Conservation (phyloP, 1,284 basidiomycete genomes). For the Cryptococcus hybrid region DNA sequence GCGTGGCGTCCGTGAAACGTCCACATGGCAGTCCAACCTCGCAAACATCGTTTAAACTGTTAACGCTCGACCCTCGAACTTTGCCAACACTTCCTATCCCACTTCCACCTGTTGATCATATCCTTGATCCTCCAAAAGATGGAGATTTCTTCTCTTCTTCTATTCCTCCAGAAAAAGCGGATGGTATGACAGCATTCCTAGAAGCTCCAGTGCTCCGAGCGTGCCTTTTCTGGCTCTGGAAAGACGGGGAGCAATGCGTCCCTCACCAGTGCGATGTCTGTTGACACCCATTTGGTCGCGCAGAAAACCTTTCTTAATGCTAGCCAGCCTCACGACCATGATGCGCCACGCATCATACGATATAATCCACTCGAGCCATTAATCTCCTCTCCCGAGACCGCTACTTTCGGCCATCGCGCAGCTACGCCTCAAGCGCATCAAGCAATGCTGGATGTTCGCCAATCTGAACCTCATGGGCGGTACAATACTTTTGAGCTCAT, state of each 20-base stretch:
- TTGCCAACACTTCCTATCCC: constrained; percentile 7
- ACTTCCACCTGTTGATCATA: constrained; percentile 8
- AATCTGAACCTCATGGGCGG: no score
- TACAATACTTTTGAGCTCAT: no score
- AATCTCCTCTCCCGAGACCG: neutral
- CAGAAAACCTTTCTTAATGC: no score
- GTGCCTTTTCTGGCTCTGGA: constrained; percentile 8
- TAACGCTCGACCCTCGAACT: constrained; percentile 9
- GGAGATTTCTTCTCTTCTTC: constrained; percentile 10
- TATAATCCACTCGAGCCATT: no score
- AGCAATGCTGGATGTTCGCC: no score
- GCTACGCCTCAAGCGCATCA: no score
- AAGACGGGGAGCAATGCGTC: constrained; percentile 8
- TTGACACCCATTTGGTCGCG: neutral
- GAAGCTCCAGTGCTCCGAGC: constrained; percentile 11
- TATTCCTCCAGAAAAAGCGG: neutral
- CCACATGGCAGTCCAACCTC: neutral
- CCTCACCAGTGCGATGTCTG: neutral
- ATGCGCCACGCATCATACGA: no score
- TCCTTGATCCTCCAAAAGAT: constrained; percentile 2
- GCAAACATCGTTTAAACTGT: constrained; percentile 1
- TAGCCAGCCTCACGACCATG: no score
- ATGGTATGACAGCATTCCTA: neutral
- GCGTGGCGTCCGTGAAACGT: neutral
- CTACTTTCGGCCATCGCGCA: neutral